Percentiles rank a stretch among this genome's conserved stretches.
phyloP scores from a whole-genome alignment of 192 early-diverging fungal species.

The Backusella parvicylindrica region DNA sequence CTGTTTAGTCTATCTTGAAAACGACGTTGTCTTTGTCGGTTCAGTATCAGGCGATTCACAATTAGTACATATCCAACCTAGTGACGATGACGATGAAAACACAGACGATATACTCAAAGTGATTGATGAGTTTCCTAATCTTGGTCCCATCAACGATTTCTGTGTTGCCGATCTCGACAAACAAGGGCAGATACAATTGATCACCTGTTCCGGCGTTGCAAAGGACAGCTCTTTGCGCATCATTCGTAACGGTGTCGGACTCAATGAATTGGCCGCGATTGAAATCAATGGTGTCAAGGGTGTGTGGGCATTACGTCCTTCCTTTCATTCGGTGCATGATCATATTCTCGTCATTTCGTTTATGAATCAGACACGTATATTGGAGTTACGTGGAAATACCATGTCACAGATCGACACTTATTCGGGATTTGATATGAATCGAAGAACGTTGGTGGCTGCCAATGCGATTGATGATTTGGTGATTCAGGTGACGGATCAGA shows the following conservation, averaged over 20 bases:
- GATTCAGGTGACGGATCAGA: conserved; percentile 62
- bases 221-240: conserved; percentile 76
- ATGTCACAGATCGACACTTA: conserved; percentile 33
- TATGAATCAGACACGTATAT: conserved; percentile 58
- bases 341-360: conserved; percentile 66
- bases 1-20: conserved; percentile 66
- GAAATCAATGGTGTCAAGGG: conserved; percentile 66
- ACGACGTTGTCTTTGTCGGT: conserved; percentile 77
- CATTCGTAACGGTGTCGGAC: conserved; percentile 89
- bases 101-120: conserved; percentile 55
- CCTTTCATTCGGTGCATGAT: conserved; percentile 39
- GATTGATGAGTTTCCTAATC: conserved; percentile 63
- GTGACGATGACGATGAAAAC: conserved; percentile 20
- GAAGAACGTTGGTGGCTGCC: conserved; percentile 41
- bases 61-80: conserved; percentile 53
- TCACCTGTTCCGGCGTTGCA: conserved; percentile 79
- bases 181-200: conserved; percentile 63
- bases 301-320: conserved; percentile 68
- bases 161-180: conserved; percentile 76
- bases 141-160: conserved; percentile 88
- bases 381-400: conserved; percentile 36
- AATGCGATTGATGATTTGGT: conserved; percentile 44
- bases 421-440: conserved; percentile 31
- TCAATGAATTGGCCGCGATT: conserved; percentile 65
- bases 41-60: conserved; percentile 89